Base-by-base conservation (phyloP, 1,284 basidiomycete genomes). In the Sporisorium reilianum region DNA sequence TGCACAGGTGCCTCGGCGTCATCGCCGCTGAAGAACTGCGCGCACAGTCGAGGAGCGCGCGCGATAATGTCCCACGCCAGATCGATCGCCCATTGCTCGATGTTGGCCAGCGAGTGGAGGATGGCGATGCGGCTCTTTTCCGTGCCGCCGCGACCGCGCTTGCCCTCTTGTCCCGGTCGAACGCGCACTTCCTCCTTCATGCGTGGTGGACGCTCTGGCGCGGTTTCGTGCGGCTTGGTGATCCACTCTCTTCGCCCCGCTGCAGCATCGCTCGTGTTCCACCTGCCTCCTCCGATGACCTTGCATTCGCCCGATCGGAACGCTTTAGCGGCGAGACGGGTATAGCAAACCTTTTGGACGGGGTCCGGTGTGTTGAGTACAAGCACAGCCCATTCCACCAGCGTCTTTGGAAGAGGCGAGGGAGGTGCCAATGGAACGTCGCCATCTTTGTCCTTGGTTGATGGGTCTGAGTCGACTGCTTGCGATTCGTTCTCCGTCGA, bases 31-130 rank as follows among this genome's bases (percentile, higher is more conserved):
- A 68, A 69, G 53, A 73, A 67, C 3, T 44, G 42, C 2, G 80
- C 81, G 28, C 72, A 80, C 18, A 83, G 69, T 26, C 71, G 58
- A 28, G 79, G 77, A 12, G 71, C 80, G 14, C 92, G 89, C 3
- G 90, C 92, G 80, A 94, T 92, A 67, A 93, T 93, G 79, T 85
- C 83, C 67, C 81, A 84, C 2, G 85, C 82, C n/a, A 86, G 72
- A 55, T 85, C 84, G 32, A 85, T 82, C 18, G 93, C 93, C 91
- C 93, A 96, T 81, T 94, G 93, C 79, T 95, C 93, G 55, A 96
- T 94, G 82, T 94, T 94, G 1, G 93, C 93, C 5, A 95, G 86
- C 2, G 93, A 92, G 86, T 94, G 88, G 22, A 95, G 86, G 89
- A 94, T 89, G 5, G 90, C 89, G 3, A 92, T 90, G 22, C 91